These are phyloP conservation scores for Coriaria nepalensis DNA, from an alignment of 306 rosid species.

Conservation along the genomic window DNA sequence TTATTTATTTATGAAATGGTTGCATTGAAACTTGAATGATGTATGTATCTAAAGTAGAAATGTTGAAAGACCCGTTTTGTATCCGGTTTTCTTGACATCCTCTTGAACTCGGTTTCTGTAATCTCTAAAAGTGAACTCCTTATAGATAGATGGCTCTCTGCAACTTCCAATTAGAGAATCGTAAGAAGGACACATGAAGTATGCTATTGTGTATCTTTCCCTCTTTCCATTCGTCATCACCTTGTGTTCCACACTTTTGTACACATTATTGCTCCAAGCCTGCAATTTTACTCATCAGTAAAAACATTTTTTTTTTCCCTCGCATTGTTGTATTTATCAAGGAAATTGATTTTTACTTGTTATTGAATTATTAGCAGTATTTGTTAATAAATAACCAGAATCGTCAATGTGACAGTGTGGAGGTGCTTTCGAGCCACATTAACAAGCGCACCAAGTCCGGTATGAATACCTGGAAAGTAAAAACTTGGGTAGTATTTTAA, in stretches of 20 bases:
- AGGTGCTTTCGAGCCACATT: too few species aligned
- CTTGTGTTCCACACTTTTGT: slow-evolving; percentile 83
- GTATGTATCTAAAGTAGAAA: slow-evolving; percentile 25
- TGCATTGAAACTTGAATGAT: not conserved
- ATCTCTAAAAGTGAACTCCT: slow-evolving; percentile 67
- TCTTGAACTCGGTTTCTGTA: slow-evolving; percentile 61
- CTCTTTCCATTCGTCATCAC: slow-evolving; percentile 40
- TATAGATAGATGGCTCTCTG: slow-evolving; percentile 55
- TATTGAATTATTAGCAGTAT: too few species aligned
- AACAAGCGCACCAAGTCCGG: too few species aligned
- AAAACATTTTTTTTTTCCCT: too few species aligned
- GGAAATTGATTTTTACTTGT: too few species aligned
- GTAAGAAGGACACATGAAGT: slow-evolving; percentile 80
- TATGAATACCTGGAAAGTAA: too few species aligned
- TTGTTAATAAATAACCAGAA: too few species aligned
- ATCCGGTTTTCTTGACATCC: slow-evolving; percentile 59
- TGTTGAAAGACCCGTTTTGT: slow-evolving; percentile 66
- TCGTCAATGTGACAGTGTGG: too few species aligned
- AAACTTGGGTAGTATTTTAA: too few species aligned
- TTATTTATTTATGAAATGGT: not conserved
- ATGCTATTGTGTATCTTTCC: slow-evolving; percentile 72
- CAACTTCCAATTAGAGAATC: slow-evolving; percentile 49
- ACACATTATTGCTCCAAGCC: slow-evolving; percentile 89
- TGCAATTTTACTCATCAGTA: slow-evolving; percentile 18
- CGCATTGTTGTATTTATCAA: too few species aligned